A percentile compares a stretch with the other conserved stretches of the same genome.
These are phyloP conservation scores for Talaromyces sp. DNA, from an alignment of 2,329 filamentous ascomycete species.

Conservation along the genomic window DNA sequence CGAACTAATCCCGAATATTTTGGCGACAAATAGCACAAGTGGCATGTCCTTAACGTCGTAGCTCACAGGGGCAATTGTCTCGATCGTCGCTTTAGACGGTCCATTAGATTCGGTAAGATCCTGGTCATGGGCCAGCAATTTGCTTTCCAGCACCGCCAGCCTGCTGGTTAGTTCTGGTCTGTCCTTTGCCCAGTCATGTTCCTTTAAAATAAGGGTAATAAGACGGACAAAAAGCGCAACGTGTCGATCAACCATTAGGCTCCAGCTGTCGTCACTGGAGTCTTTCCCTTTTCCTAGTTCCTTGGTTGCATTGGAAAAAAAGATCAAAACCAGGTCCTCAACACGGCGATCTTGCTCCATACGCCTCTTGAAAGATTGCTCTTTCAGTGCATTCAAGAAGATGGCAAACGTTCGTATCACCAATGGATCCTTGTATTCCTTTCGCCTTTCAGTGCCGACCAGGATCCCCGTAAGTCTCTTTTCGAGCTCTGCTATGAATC, in stretches of 20 bases:
- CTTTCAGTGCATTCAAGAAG: slow-evolving; percentile 89
- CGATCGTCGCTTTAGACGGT: slow-evolving; percentile 60
- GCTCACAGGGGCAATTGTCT: slow-evolving; percentile 76
- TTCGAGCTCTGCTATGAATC: slow-evolving; percentile 65
- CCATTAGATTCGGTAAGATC: slow-evolving; percentile 67
- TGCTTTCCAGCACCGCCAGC: slow-evolving; percentile 80
- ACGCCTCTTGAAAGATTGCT: slow-evolving; percentile 78
- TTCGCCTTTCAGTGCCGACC: slow-evolving; percentile 74
- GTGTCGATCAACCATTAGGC: slow-evolving; percentile 86
- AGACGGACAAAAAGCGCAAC: slow-evolving; percentile 91
- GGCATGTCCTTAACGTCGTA: slow-evolving; percentile 98
- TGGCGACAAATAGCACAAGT: slow-evolving; percentile 79
- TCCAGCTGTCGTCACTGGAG: slow-evolving; percentile 81
- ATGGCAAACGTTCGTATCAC: slow-evolving; percentile 93
- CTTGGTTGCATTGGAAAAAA: slow-evolving; percentile 91
- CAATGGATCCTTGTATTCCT: slow-evolving; percentile 83
- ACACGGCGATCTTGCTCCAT: slow-evolving; percentile 92
- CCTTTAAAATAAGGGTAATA: slow-evolving; percentile 71
- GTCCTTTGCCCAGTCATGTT: slow-evolving; percentile 80
- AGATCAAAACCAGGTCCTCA: slow-evolving; percentile 89
- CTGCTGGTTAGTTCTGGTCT: slow-evolving; percentile 77
- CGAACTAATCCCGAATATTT: slow-evolving; percentile 76
- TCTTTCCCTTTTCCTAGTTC: slow-evolving; percentile 75
- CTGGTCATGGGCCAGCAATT: slow-evolving; percentile 89
- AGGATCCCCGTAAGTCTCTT: slow-evolving; percentile 79